These are phyloP conservation scores for Eucalyptus cloeziana DNA, from an alignment of 345 rosid genomes.

Conservation along the genomic window DNA sequence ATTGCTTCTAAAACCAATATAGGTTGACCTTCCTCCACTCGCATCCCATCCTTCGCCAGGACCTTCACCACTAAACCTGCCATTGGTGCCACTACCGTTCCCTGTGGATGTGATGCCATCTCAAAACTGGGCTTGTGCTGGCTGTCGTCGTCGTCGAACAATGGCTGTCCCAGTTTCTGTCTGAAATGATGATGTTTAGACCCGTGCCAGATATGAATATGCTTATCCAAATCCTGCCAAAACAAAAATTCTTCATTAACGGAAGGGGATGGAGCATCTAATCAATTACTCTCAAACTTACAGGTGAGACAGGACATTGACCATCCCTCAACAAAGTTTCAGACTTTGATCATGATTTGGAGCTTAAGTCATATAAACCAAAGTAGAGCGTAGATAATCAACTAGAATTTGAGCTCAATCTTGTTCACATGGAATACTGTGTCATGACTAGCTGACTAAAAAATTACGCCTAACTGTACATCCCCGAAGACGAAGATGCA, in stretches of 20 bases:
- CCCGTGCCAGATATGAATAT: conserved; percentile 72
- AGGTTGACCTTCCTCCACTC: conserved; percentile 72
- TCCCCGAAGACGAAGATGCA: background rate
- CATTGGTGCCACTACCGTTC: conserved; percentile 79
- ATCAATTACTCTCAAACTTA: background rate
- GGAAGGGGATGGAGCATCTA: background rate
- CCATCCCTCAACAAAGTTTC: background rate
- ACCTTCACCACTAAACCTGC: conserved; percentile 94
- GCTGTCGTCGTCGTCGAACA: conserved; percentile 35
- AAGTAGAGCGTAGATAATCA: background rate
- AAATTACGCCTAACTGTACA: background rate
- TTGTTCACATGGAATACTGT: background rate
- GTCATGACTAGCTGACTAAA: background rate
- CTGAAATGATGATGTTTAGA: conserved; percentile 51
- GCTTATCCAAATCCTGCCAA: conserved; percentile 49
- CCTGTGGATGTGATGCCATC: conserved; percentile 41
- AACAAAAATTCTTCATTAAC: background rate
- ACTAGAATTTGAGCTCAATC: background rate
- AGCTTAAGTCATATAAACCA: background rate
- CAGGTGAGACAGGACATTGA: background rate
- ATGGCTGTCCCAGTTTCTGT: conserved; percentile 45
- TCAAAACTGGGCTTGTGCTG: conserved; percentile 42
- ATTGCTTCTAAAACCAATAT: conserved; percentile 81
- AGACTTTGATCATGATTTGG: background rate
- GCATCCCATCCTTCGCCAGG: conserved; percentile 53